These are phyloP conservation scores for Diaporthe capsici DNA, from an alignment of 2,329 filamentous ascomycete genomes.

Conservation along the genomic window DNA sequence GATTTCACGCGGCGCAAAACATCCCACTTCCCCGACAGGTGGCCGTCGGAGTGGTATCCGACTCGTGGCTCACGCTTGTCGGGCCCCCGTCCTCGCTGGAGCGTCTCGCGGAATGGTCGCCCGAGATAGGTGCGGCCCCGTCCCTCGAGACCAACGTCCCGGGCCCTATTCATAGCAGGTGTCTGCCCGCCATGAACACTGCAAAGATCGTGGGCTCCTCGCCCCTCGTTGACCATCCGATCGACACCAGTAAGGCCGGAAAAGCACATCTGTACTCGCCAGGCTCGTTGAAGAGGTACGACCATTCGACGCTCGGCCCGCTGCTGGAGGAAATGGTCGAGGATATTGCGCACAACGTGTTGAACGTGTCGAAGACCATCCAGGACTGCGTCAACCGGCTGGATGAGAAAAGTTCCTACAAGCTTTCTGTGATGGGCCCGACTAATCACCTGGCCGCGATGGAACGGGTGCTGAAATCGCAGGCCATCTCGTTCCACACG, in stretches of 20 bases:
- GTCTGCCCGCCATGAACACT: background rate
- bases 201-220: background rate
- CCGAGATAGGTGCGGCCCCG: background rate
- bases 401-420: background rate
- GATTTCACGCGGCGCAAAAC: background rate
- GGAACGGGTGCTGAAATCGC: background rate
- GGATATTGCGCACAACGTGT: constrained; percentile 4
- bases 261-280: background rate
- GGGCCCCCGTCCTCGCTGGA: background rate
- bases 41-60: background rate
- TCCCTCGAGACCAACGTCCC: background rate
- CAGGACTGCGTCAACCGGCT: background rate
- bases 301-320: background rate
- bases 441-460: background rate
- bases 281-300: background rate
- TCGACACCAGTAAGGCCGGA: background rate
- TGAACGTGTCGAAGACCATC: background rate
- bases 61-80: background rate
- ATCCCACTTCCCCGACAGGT: background rate
- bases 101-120: background rate
- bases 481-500: background rate
- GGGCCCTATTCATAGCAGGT: background rate
- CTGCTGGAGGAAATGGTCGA: background rate
- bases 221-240: background rate
- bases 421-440: background rate